phyloP scores from a whole-genome alignment of 2,329 filamentous ascomycete species.

The Camptophora hylomeconis region DNA sequence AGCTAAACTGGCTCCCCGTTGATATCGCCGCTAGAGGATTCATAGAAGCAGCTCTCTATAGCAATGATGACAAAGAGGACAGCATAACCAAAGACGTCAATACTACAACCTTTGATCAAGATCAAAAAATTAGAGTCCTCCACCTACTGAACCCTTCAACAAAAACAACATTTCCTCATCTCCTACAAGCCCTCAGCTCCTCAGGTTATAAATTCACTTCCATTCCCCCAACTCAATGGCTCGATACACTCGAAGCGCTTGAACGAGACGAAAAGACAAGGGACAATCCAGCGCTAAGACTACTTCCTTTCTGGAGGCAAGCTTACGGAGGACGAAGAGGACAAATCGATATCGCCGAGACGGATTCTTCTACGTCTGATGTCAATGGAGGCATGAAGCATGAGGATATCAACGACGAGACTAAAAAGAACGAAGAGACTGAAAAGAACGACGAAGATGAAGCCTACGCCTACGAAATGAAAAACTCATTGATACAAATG shows the following conservation, averaged over 20 bases:
- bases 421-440: not conserved
- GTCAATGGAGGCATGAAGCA: slow-evolving; percentile 29
- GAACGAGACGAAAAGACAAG: slow-evolving; percentile 12
- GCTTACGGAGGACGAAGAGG: slow-evolving; percentile 22
- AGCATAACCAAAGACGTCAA: not conserved
- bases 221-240: slow-evolving; percentile 30
- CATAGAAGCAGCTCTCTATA: slow-evolving; percentile 17
- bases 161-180: slow-evolving; percentile 30
- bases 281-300: slow-evolving; percentile 32
- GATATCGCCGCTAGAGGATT: slow-evolving; percentile 28
- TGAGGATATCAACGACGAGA: slow-evolving; percentile 25
- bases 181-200: slow-evolving; percentile 32
- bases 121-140: slow-evolving; percentile 23
- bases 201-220: slow-evolving; percentile 18
- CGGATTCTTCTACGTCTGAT: slow-evolving; percentile 27
- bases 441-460: not conserved
- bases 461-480: not conserved
- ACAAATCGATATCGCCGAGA: slow-evolving; percentile 23
- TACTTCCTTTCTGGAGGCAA: slow-evolving; percentile 38
- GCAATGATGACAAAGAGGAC: slow-evolving; percentile 19
- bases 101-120: slow-evolving; percentile 2
- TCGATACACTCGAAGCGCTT: slow-evolving; percentile 25
- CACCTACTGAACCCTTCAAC: slow-evolving; percentile 37
- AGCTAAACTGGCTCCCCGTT: slow-evolving; percentile 31
- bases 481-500: slow-evolving; percentile 4